phyloP scores from a whole-genome alignment of 345 rosid species.

The Leavenworthia alabamica region DNA sequence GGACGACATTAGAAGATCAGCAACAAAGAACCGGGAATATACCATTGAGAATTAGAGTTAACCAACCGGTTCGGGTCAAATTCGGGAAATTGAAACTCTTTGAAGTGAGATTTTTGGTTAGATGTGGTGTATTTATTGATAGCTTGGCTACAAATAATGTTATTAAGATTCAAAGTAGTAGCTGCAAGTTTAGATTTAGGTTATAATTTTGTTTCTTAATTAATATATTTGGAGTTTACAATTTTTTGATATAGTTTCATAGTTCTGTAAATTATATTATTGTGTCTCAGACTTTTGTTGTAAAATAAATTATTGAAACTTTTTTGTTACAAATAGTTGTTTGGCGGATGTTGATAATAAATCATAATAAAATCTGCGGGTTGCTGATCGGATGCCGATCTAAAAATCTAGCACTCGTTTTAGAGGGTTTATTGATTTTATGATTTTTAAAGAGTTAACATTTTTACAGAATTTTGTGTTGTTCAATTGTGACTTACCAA shows the following conservation, averaged over 20 bases:
- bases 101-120: constrained; percentile 52
- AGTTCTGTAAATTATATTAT: background rate
- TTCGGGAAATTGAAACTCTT: constrained; percentile 61
- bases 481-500: too few relatives aligned
- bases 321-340: too few relatives aligned
- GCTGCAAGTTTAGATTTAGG: constrained; percentile 56
- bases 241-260: background rate
- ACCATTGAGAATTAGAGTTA: constrained; percentile 48
- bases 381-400: too few relatives aligned
- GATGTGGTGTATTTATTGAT: constrained; percentile 54
- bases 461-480: too few relatives aligned
- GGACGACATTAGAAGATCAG: constrained; percentile 12
- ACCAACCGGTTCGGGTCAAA: constrained; percentile 76
- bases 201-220: constrained; percentile 24
- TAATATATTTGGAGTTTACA: background rate
- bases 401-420: too few relatives aligned
- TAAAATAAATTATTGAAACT: background rate
- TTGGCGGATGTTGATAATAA: too few relatives aligned
- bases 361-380: too few relatives aligned
- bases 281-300: background rate
- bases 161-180: constrained; percentile 49
- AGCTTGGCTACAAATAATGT: constrained; percentile 33
- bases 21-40: constrained; percentile 27
- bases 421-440: too few relatives aligned
- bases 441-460: too few relatives aligned